A percentile compares a stretch with the other conserved stretches of the same genome.
Evolutionary conservation across 805 yeast genomes (phyloP).

Genomic region (Limtongia smithiae): DNA sequence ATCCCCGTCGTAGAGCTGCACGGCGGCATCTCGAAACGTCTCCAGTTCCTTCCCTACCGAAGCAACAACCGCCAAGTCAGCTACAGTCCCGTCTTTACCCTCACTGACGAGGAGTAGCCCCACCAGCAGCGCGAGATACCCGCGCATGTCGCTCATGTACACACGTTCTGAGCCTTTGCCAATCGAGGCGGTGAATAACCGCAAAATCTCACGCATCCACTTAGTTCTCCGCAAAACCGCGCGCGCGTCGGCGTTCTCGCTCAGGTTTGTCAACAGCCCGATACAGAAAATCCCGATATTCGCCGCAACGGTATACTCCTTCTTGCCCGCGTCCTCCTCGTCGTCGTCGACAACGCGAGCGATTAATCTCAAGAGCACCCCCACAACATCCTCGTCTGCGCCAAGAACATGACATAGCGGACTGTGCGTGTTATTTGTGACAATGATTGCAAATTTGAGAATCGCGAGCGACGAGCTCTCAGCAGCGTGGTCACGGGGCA

Average conservation of each 20-base stretch:
- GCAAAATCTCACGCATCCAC: not conserved
- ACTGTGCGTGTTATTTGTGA: constrained; percentile 5
- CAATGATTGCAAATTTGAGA: constrained; percentile 11
- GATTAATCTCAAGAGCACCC: not conserved
- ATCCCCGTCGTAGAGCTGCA: not conserved
- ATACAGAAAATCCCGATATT: constrained; percentile 20
- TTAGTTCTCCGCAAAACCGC: not conserved
- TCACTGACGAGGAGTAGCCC: constrained; percentile 1
- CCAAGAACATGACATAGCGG: constrained; percentile 5
- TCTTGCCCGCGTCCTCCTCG: not conserved
- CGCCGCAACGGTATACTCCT: constrained; percentile 10
- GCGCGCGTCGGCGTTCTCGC: constrained; percentile 14
- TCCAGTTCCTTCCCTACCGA: constrained; percentile 7
- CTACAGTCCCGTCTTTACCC: not conserved
- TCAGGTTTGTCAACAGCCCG: constrained; percentile 18
- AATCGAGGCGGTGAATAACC: not conserved
- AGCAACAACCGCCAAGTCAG: constrained; percentile 1
- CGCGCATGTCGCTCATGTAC: constrained; percentile 12
- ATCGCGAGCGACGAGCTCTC: constrained; percentile 5
- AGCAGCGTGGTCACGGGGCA: not conserved
- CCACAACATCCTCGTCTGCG: not conserved
- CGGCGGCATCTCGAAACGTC: not conserved
- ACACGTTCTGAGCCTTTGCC: not conserved
- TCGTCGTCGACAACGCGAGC: not conserved
- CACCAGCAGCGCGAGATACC: constrained; percentile 15